Conservation (phyloP, 2,329 filamentous ascomycete genomes). For the Arthrobotrys entomopaga region DNA sequence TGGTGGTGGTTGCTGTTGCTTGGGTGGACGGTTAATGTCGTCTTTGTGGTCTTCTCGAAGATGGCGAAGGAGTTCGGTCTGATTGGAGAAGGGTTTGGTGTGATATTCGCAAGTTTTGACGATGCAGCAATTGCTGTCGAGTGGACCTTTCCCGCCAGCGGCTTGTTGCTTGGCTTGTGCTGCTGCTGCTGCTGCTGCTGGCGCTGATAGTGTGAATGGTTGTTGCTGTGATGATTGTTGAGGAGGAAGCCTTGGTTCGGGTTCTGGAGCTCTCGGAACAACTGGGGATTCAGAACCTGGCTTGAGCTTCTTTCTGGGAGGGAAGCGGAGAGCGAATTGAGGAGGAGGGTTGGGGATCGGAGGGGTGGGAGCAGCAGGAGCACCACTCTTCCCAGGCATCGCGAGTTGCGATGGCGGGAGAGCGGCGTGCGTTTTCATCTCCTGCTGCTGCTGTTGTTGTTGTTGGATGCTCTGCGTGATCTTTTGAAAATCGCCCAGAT, state of each 20-base stretch:
- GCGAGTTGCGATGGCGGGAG: conserved; percentile 5
- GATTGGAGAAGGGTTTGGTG: conserved; percentile 37
- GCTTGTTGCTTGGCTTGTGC: too few species aligned
- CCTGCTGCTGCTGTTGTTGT: conserved; percentile 26
- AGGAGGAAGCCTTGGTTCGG: conserved; percentile 15
- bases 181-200: conserved; percentile 2
- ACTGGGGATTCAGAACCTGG: conserved; percentile 40
- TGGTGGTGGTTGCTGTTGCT: conserved; percentile 10
- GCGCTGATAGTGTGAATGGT: neutral
- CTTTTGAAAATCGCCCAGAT: conserved; percentile 10
- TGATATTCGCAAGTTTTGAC: conserved; percentile 46
- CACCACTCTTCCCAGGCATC: conserved; percentile 25
- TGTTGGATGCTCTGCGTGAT: conserved; percentile 1
- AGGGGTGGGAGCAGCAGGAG: conserved; percentile 46
- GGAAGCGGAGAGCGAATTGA: conserved; percentile 36
- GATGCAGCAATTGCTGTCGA: conserved; percentile 37
- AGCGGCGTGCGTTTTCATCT: neutral
- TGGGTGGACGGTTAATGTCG: conserved; percentile 18
- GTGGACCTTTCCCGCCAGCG: conserved; percentile 26
- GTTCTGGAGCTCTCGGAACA: conserved; percentile 28
- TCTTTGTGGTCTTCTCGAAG: conserved; percentile 48
- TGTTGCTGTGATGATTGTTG: neutral
- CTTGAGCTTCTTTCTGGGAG: conserved; percentile 46
- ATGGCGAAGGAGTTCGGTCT: conserved; percentile 40
- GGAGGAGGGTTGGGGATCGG: conserved; percentile 30